A percentile compares a stretch with the other conserved stretches of the same genome.
These are phyloP conservation scores for Leccinellum luteum DNA, from an alignment of 768 basidiomycete species.

Conservation along the genomic window DNA sequence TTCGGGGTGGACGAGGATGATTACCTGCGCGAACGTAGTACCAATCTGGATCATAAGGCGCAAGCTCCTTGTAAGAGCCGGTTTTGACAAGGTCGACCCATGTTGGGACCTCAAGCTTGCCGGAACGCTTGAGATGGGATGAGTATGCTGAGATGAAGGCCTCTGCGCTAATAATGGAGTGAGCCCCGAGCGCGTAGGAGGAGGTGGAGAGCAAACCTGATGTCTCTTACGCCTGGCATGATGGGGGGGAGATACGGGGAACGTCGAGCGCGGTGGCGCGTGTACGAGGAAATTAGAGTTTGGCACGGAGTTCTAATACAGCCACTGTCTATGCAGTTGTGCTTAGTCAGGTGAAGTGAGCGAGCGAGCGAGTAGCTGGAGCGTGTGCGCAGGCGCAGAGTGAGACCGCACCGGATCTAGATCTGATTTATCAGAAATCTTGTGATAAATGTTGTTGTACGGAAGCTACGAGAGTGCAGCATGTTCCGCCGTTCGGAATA, in stretches of 20 bases:
- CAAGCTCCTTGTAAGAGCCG: slow-evolving; percentile 95
- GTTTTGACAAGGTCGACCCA: slow-evolving; percentile 99
- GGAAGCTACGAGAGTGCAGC: too few relatives aligned
- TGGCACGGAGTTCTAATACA: slow-evolving; percentile 34
- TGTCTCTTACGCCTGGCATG: slow-evolving; percentile 84
- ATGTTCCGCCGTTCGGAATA: too few relatives aligned
- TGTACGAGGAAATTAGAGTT: slow-evolving; percentile 39
- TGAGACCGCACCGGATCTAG: too few relatives aligned
- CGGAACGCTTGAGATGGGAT: slow-evolving; percentile 95
- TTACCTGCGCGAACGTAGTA: slow-evolving; percentile 97
- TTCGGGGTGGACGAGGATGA: slow-evolving; percentile 25
- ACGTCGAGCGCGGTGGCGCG: slow-evolving; percentile 45
- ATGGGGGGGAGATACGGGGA: slow-evolving; percentile 41
- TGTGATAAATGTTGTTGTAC: too few relatives aligned
- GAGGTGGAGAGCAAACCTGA: slow-evolving; percentile 46
- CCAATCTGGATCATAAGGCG: slow-evolving; percentile 99
- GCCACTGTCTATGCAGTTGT: slow-evolving; percentile 40
- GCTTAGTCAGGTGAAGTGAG: neutral
- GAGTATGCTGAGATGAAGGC: slow-evolving; percentile 93
- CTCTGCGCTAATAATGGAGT: slow-evolving; percentile 63
- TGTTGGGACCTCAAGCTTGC: slow-evolving; percentile 97
- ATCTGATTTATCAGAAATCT: too few relatives aligned
- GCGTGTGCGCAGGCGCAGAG: too few relatives aligned
- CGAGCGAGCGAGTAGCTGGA: too few relatives aligned
- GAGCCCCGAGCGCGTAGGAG: slow-evolving; percentile 13